These are phyloP conservation scores for Posidonia australis DNA, from an alignment of 106 monocot species.

Conservation along the genomic window DNA sequence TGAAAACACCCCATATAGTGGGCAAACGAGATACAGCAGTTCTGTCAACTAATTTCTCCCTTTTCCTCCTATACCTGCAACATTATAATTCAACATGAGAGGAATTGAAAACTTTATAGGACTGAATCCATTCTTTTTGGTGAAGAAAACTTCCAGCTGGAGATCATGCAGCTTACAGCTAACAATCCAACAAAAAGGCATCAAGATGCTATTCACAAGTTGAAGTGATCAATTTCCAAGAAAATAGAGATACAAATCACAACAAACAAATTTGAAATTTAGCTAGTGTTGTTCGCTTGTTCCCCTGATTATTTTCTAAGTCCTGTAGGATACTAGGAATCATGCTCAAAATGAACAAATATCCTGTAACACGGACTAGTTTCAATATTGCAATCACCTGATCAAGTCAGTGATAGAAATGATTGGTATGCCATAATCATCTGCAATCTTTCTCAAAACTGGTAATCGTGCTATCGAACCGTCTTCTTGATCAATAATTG, in stretches of 20 bases:
- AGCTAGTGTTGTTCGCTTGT: too few species aligned
- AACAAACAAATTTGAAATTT: too few species aligned
- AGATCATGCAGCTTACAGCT: too few species aligned
- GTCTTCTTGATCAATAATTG: slow-evolving; percentile 50
- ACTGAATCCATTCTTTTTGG: too few species aligned
- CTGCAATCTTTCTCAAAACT: slow-evolving; percentile 37
- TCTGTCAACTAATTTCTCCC: slow-evolving; percentile 67
- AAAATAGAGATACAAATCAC: too few species aligned
- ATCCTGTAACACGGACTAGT: too few species aligned
- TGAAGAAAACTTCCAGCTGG: too few species aligned
- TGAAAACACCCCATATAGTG: slow-evolving; percentile 68
- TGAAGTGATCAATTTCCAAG: neutral
- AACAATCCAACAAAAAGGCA: too few species aligned
- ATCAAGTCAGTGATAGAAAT: slow-evolving; percentile 67
- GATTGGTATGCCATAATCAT: slow-evolving; percentile 39
- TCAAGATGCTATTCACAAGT: neutral
- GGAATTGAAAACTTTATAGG: too few species aligned
- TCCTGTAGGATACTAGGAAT: too few species aligned
- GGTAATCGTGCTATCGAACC: slow-evolving; percentile 51
- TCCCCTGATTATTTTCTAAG: too few species aligned
- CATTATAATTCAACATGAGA: neutral
- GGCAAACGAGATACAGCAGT: slow-evolving; percentile 68
- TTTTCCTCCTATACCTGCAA: slow-evolving; percentile 74
- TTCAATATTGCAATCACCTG: slow-evolving; percentile 20
- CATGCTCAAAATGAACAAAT: too few species aligned